phyloP scores from a whole-genome alignment of 208 protist genomes.

The Trypanosoma cruzi region DNA sequence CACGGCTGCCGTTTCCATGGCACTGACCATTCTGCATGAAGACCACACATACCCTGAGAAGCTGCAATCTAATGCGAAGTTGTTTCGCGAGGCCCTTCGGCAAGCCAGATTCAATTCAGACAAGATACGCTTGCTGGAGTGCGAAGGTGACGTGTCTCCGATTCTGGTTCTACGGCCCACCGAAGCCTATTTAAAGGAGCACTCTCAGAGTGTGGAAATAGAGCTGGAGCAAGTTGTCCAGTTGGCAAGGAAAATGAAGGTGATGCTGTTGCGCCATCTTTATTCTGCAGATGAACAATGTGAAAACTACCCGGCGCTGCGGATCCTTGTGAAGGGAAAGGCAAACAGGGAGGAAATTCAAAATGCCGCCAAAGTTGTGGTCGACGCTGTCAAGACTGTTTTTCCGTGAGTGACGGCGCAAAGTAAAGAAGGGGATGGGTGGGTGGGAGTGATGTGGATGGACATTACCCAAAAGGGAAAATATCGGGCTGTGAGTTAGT shows the following conservation, averaged over 20 bases:
- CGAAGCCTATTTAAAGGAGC: slow-evolving; percentile 41
- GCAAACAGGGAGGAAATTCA: slow-evolving; percentile 57
- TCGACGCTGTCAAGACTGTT: slow-evolving; percentile 54
- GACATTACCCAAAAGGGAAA: slow-evolving; percentile 24
- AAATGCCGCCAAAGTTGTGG: slow-evolving; percentile 41
- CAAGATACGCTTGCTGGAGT: slow-evolving; percentile 69
- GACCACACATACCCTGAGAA: slow-evolving; percentile 40
- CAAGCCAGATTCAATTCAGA: slow-evolving; percentile 43
- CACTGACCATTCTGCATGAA: slow-evolving; percentile 76
- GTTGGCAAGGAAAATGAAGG: slow-evolving; percentile 37
- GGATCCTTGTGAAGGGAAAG: slow-evolving; percentile 67
- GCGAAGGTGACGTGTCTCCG: slow-evolving; percentile 65
- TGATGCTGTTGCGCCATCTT: slow-evolving; percentile 70
- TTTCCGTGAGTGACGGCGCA: slow-evolving; percentile 36
- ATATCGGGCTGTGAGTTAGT: neutral
- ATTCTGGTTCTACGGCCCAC: slow-evolving; percentile 58
- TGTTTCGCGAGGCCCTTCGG: slow-evolving; percentile 52
- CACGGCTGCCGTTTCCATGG: slow-evolving; percentile 73
- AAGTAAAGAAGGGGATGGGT: neutral
- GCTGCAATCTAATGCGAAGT: slow-evolving; percentile 52
- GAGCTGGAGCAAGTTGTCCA: slow-evolving; percentile 68
- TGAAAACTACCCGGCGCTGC: slow-evolving; percentile 55
- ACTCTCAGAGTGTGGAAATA: slow-evolving; percentile 47
- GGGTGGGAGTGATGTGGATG: neutral
- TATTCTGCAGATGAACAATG: slow-evolving; percentile 68